phyloP scores from a whole-genome alignment of 2,329 filamentous ascomycete species.

The Emmonsiellopsis sp. region DNA sequence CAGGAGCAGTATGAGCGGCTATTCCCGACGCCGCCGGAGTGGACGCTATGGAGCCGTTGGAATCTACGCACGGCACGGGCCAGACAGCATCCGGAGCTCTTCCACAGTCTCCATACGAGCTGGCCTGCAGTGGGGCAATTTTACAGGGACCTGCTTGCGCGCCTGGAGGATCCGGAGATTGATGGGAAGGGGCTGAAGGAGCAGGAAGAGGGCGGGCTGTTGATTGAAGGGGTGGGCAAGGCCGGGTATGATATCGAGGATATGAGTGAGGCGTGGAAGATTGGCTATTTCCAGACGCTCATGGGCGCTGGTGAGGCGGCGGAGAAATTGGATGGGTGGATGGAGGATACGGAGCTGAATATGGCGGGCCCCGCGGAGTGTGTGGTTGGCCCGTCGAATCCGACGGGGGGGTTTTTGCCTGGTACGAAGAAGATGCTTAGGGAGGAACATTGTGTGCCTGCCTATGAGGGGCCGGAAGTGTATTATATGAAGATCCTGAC shows the following conservation, averaged over 20 bases:
- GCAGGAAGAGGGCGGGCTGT: conserved; percentile 43
- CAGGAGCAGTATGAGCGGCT: conserved; percentile 66
- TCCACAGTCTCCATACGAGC: conserved; percentile 46
- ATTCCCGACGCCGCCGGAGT: conserved; percentile 75
- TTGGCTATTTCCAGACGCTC: conserved; percentile 74
- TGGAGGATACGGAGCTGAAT: conserved; percentile 57
- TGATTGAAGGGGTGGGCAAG: conserved; percentile 46
- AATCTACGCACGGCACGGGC: conserved; percentile 56
- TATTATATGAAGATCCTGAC: conserved; percentile 77
- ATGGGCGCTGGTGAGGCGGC: conserved; percentile 68
- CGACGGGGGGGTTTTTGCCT: conserved; percentile 59
- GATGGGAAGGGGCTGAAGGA: conserved; percentile 60
- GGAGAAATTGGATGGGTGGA: conserved; percentile 72
- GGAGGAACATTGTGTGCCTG: conserved; percentile 65
- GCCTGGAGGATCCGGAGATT: conserved; percentile 58
- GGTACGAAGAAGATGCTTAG: conserved; percentile 45
- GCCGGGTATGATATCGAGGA: conserved; percentile 58
- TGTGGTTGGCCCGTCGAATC: conserved; percentile 76
- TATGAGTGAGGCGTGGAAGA: conserved; percentile 74
- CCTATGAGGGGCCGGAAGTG: conserved; percentile 60
- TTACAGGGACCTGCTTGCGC: conserved; percentile 49
- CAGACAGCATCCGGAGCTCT: conserved; percentile 48
- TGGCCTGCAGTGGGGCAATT: conserved; percentile 59
- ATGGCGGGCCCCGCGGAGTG: conserved; percentile 62
- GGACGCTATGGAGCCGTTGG: conserved; percentile 62